A percentile compares a stretch with the other conserved stretches of the same genome.
Evolutionary conservation across 495 filamentous ascomycete genomes (phyloP).

Genomic region (Chaetomium fimeti): DNA sequence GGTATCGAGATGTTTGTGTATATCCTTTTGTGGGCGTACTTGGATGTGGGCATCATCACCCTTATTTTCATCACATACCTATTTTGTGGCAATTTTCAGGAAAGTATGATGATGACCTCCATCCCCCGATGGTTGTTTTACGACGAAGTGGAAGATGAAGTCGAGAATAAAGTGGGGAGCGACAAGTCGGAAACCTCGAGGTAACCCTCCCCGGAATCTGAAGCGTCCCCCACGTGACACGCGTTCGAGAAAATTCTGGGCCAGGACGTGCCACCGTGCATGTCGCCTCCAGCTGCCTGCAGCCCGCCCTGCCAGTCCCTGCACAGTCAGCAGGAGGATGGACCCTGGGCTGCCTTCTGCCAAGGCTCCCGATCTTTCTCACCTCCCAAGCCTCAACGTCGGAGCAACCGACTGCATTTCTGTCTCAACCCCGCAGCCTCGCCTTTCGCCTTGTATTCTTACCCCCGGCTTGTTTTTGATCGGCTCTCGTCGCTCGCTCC

Average conservation of each 20-base stretch:
- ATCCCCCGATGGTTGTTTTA: no score
- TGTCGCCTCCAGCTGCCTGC: no score
- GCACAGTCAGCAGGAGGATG: not conserved
- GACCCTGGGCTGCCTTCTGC: not conserved
- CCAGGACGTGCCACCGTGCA: not conserved
- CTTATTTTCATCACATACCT: no score
- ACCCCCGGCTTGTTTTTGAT: not conserved
- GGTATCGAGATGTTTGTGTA: no score
- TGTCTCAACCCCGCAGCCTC: constrained; percentile 11
- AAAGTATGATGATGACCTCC: no score
- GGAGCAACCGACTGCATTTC: not conserved
- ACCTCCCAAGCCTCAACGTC: not conserved
- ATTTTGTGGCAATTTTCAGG: no score
- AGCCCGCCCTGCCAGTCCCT: not conserved
- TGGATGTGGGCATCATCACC: no score
- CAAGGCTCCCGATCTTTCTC: constrained; percentile 6
- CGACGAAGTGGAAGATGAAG: no score
- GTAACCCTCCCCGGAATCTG: no score
- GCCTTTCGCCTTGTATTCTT: not conserved
- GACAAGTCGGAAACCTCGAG: no score
- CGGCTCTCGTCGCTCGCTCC: not conserved
- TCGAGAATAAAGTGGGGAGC: no score
- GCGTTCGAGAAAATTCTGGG: not conserved
- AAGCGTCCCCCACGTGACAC: not conserved
- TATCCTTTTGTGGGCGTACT: no score